Conservation (phyloP, 2,329 filamentous ascomycete species). For the Fusarium aywerte region DNA sequence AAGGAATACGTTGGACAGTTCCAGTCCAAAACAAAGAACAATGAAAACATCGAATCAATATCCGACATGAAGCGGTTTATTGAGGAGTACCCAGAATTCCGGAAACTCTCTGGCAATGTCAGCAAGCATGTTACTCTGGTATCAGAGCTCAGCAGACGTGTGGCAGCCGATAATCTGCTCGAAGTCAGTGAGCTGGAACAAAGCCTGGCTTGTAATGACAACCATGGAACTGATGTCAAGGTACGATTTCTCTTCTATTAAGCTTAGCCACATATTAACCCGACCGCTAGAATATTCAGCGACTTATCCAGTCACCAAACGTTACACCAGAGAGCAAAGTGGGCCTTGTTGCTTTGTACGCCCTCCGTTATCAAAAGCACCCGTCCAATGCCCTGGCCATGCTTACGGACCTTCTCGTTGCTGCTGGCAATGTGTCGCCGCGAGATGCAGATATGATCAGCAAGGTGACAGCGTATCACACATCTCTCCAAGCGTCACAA, state of each 20-base stretch:
- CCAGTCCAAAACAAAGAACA: slow-evolving; percentile 96
- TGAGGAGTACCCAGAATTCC: slow-evolving; percentile 97
- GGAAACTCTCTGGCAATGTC: slow-evolving; percentile 95
- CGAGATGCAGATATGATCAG: slow-evolving; percentile 82
- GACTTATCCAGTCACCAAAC: slow-evolving; percentile 80
- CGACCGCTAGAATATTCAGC: slow-evolving; percentile 76
- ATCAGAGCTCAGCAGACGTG: slow-evolving; percentile 88
- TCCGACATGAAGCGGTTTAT: slow-evolving; percentile 99
- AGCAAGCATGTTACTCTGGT: slow-evolving; percentile 98
- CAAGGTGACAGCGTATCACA: slow-evolving; percentile 85
- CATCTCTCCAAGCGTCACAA: slow-evolving; percentile 82
- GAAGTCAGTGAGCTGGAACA: slow-evolving; percentile 98
- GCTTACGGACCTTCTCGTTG: slow-evolving; percentile 85
- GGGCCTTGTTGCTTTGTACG: slow-evolving; percentile 91
- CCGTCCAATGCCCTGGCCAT: slow-evolving; percentile 85
- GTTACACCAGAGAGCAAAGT: slow-evolving; percentile 87
- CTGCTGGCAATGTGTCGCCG: slow-evolving; percentile 82
- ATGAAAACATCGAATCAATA: slow-evolving; percentile 95
- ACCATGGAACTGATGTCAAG: slow-evolving; percentile 90
- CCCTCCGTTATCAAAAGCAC: slow-evolving; percentile 88
- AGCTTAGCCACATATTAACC: slow-evolving; percentile 37
- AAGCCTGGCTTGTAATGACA: slow-evolving; percentile 96
- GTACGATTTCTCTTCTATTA: slow-evolving; percentile 57
- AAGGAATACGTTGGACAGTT: slow-evolving; percentile 99
- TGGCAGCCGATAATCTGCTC: slow-evolving; percentile 86